Evolutionary conservation across 2,329 filamentous ascomycete species (phyloP).

Genomic region (Grosmannia serpens): DNA sequence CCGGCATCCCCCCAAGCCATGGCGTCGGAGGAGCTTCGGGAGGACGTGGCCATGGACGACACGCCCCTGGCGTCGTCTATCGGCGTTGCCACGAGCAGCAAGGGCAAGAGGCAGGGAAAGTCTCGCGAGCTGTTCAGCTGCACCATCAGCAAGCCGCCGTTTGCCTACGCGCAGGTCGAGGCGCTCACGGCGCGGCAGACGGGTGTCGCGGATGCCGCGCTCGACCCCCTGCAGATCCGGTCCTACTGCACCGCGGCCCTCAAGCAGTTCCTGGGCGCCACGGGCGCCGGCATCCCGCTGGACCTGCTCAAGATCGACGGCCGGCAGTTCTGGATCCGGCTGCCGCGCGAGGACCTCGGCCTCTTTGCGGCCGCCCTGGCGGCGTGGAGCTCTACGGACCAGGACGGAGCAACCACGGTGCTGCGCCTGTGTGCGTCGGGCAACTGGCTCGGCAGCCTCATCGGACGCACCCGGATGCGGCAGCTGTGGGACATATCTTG

Average conservation of each 20-base stretch:
- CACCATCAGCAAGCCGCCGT: constrained; percentile 39
- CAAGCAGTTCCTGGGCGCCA: constrained; percentile 56
- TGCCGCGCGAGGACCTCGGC: constrained; percentile 49
- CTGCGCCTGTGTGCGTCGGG: constrained; percentile 46
- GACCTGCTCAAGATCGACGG: constrained; percentile 56
- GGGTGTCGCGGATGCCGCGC: constrained; percentile 6
- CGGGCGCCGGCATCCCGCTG: constrained; percentile 53
- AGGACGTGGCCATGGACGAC: constrained; percentile 17
- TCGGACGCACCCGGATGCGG: constrained; percentile 35
- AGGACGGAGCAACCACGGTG: constrained; percentile 30
- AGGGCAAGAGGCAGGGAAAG: constrained; percentile 6
- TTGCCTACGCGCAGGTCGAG: constrained; percentile 46
- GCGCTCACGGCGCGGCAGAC: constrained; percentile 21
- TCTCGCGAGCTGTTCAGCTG: constrained; percentile 33
- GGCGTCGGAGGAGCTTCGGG: background rate
- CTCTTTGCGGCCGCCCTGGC: constrained; percentile 53
- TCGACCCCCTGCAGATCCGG: constrained; percentile 53
- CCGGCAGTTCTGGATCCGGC: constrained; percentile 49
- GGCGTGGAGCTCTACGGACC: constrained; percentile 44
- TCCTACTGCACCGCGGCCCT: constrained; percentile 54
- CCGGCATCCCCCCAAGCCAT: background rate
- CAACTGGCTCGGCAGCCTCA: constrained; percentile 51
- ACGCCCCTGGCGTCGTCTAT: constrained; percentile 7
- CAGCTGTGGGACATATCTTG: constrained; percentile 30
- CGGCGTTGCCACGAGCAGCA: background rate